Evolutionary conservation across 768 basidiomycete genomes (phyloP).

Genomic region (Pleurotus citrinopileatus): DNA sequence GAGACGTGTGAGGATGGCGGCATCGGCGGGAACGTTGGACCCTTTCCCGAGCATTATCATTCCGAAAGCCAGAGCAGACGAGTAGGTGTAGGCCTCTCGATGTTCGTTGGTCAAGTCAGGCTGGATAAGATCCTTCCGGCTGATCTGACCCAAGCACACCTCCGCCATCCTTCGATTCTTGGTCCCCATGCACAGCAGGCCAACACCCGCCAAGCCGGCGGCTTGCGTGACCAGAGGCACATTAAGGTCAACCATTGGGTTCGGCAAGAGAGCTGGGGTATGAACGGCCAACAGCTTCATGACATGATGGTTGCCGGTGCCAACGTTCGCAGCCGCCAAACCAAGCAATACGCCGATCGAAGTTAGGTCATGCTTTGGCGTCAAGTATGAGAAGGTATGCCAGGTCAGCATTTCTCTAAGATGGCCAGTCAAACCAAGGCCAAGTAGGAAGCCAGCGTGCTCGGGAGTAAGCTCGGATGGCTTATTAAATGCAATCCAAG

Average conservation of each 20-base stretch:
- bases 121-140: slow-evolving; percentile 70
- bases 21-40: slow-evolving; percentile 72
- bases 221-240: slow-evolving; percentile 88
- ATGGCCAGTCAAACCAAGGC: slow-evolving; percentile 90
- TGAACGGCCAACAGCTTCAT: slow-evolving; percentile 92
- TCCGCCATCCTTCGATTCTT: slow-evolving; percentile 91
- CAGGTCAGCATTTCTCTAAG: slow-evolving; percentile 87
- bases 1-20: slow-evolving; percentile 63
- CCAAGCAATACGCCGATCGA: slow-evolving; percentile 93
- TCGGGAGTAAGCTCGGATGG: slow-evolving; percentile 87
- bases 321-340: slow-evolving; percentile 87
- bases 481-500: slow-evolving; percentile 96
- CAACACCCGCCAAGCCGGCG: slow-evolving; percentile 83
- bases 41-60: slow-evolving; percentile 96
- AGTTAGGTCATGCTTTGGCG: slow-evolving; percentile 94
- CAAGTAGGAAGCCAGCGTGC: slow-evolving; percentile 95
- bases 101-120: slow-evolving; percentile 86
- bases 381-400: slow-evolving; percentile 94
- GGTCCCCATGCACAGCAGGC: slow-evolving; percentile 86
- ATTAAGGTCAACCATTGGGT: slow-evolving; percentile 84
- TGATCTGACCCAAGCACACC: slow-evolving; percentile 83
- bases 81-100: slow-evolving; percentile 88
- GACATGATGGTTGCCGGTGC: slow-evolving; percentile 81
- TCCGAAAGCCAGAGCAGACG: slow-evolving; percentile 88
- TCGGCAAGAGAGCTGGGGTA: slow-evolving; percentile 88